Base-by-base conservation (phyloP, 2,329 filamentous ascomycete genomes). In the Penicillium glabrum region DNA sequence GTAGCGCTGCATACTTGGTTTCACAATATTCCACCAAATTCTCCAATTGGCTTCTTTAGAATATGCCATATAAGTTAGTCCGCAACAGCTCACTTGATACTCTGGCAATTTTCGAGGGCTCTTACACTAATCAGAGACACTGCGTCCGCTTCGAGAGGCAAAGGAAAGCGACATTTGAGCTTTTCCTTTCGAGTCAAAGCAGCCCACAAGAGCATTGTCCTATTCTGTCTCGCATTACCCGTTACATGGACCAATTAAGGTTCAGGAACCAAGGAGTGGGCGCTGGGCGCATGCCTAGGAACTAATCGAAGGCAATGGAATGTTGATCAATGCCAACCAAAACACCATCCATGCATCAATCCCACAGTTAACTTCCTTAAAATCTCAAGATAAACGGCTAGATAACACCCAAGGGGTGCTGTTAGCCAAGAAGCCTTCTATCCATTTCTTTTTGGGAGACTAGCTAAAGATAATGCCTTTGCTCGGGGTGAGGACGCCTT, bases 11-110 rank as follows among this genome's bases (percentile, higher is more conserved):
- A 29, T 16, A 16, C 31, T 33, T 50, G 46, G 21, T 23, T 10
- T 43, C 60, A 49, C 24, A 60, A 63, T 62, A 58, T 61, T 50
- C 53, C 58, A 37, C 14, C 21, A 29, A 49, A 55, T 49, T 55
- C 61, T 53, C 60, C 54, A 53, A 61, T 60, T 31, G 27, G 13
- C 46, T 19, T 1, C 19, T 23, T 14, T 2, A 48, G 3, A 19
- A 29, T 7, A 33, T 16, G 5, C 13, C 11, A 7, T 33, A 33
- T 26, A 5, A 8, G 2, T 0, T 31, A 13, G 13, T 7, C 13
- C 11, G 6, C 13, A 14, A 16, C 6, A 16, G 31, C 5, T 6
- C 5, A 16, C 31, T 33, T 14, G 13, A 16, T 1, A 14, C 13
- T 14, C 2, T 5, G 31, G 13, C 13, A 6, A 7, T 16, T 33